phyloP scores from a whole-genome alignment of 2,329 filamentous ascomycete species.

The Fusarium miscanthi region DNA sequence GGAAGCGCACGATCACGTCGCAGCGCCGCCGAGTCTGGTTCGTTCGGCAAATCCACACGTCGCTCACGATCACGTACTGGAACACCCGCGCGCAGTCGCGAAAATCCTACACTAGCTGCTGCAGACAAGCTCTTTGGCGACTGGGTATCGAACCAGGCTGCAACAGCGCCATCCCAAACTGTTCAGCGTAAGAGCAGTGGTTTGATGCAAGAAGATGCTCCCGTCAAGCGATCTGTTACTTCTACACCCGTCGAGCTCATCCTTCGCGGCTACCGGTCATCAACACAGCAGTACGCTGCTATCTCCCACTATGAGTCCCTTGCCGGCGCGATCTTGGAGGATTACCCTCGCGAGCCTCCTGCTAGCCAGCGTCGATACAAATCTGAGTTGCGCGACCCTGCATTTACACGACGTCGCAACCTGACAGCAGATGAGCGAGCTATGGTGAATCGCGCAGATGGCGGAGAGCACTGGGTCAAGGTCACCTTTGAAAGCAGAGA shows the following conservation, averaged over 20 bases:
- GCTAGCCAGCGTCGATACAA: conserved; percentile 76
- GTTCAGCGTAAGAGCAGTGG: conserved; percentile 53
- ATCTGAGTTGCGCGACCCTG: conserved; percentile 77
- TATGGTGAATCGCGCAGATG: conserved; percentile 83
- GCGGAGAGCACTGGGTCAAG: conserved; percentile 93
- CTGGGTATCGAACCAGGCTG: conserved; percentile 64
- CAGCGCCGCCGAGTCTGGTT: conserved; percentile 69
- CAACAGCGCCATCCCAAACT: conserved; percentile 43
- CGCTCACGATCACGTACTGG: conserved; percentile 71
- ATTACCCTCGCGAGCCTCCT: conserved; percentile 89
- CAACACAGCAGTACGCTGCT: conserved; percentile 81
- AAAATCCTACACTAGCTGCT: conserved; percentile 70
- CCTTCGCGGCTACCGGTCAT: conserved; percentile 79
- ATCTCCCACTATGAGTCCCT: conserved; percentile 89
- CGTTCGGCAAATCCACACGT: conserved; percentile 74
- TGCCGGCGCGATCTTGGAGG: conserved; percentile 88
- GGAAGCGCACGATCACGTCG: conserved; percentile 62
- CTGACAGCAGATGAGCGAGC: conserved; percentile 78
- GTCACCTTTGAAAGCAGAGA: conserved; percentile 81
- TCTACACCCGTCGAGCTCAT: conserved; percentile 77
- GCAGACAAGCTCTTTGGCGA: conserved; percentile 71
- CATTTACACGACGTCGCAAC: conserved; percentile 71
- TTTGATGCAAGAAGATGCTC: conserved; percentile 55
- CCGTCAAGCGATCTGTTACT: conserved; percentile 50
- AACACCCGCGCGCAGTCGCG: conserved; percentile 64